A percentile compares a stretch with the other conserved stretches of the same genome.
phyloP scores from a whole-genome alignment of 495 filamentous ascomycete genomes.

The Tuber calosporum region DNA sequence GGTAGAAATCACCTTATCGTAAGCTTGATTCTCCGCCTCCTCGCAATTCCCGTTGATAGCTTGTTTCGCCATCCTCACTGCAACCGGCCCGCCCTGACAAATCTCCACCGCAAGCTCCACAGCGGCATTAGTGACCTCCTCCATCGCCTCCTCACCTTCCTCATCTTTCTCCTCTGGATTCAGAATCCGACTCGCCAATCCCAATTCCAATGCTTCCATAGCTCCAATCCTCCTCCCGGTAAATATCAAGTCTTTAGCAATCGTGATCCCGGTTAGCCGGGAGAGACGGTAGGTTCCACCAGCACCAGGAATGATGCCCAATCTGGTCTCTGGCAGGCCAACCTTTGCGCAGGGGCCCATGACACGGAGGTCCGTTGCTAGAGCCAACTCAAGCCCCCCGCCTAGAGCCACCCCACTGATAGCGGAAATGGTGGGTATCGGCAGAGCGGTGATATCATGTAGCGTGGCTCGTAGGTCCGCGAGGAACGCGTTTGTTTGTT shows the following conservation, averaged over 20 bases:
- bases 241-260: slow-evolving; percentile 75
- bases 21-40: slow-evolving; percentile 67
- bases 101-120: slow-evolving; percentile 73
- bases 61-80: slow-evolving; percentile 61
- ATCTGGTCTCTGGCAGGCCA: slow-evolving; percentile 78
- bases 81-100: slow-evolving; percentile 78
- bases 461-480: slow-evolving; percentile 64
- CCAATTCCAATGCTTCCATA: slow-evolving; percentile 73
- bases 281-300: slow-evolving; percentile 86
- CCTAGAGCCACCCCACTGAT: slow-evolving; percentile 75
- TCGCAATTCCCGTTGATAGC: slow-evolving; percentile 60
- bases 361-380: slow-evolving; percentile 78
- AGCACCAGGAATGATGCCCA: slow-evolving; percentile 90
- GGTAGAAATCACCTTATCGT: slow-evolving; percentile 69
- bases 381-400: slow-evolving; percentile 83
- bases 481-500: slow-evolving; percentile 75
- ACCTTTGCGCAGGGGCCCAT: slow-evolving; percentile 65
- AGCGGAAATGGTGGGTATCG: slow-evolving; percentile 82
- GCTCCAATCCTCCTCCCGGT: slow-evolving; percentile 75
- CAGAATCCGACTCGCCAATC: slow-evolving; percentile 75
- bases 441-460: slow-evolving; percentile 57
- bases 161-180: slow-evolving; percentile 48
- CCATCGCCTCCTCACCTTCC: slow-evolving; percentile 49
- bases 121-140: slow-evolving; percentile 61
- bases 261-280: slow-evolving; percentile 60